Base-by-base conservation (phyloP, 2,329 filamentous ascomycete species). In the Xylaria arbuscula region DNA sequence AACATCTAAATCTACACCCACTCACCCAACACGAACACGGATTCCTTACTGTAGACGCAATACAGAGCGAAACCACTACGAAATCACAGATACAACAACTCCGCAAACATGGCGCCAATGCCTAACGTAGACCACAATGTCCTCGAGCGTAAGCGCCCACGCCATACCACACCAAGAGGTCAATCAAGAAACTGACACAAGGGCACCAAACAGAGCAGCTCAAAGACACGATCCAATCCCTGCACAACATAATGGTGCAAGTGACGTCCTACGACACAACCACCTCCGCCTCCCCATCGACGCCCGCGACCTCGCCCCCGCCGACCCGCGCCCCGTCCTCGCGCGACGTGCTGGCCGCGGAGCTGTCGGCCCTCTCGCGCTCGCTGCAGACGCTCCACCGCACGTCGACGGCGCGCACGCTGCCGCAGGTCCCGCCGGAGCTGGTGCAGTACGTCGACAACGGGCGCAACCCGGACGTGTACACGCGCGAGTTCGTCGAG, bases 401-500 rank as follows among this genome's bases (percentile, higher is more conserved):
- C 50, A 80, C 82, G 11, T 81, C 84, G 65, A 76, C 81, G 24
- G 78, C 80, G 28, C 80, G 81, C 13, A 38, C 50, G 62, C 83
- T 89, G 48, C 87, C 87, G 4, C 79, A 78, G 38, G 84, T 90
- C 24, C 89, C 89, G 2, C 86, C 85, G 60, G 89, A 91, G 75
- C 84, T 92, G 13, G 83, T 91, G 68, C 83, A 88, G 76, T 92
- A 92, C 80, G 89, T 92, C 74, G 89, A 92, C 78, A 87, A 88
- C 76, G 89, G 90, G 53, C 88, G 90, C 59, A 92, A 92, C 81
- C 90, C 90, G 2, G 90, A 92, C 80, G 92, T 92, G 73, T 92
- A 92, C 83, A 92, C 90, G 63, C 85, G 90, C 75, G 90, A 92
- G 81, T 92, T 92, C 75, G 89, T 92, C 75, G 90, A 92, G 85